Evolutionary conservation across 1,139 yeast species (phyloP).

Genomic region (Geotrichum aggregatum): DNA sequence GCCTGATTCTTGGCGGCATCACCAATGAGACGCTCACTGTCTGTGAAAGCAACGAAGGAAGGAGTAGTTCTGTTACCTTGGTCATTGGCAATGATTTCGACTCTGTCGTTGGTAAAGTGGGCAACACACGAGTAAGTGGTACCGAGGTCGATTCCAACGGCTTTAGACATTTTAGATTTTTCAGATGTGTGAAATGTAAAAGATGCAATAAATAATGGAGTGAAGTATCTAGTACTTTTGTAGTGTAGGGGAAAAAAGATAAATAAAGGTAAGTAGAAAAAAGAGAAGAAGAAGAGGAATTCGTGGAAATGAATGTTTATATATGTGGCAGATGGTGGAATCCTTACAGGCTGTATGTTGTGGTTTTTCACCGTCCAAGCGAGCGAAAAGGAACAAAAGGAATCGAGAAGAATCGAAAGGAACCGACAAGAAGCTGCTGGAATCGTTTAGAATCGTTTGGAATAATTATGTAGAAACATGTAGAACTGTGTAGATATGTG

Average conservation of each 20-base stretch:
- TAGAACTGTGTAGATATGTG: not conserved
- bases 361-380: slow-evolving; percentile 1
- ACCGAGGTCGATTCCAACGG: slow-evolving; percentile 84
- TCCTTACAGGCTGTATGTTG: not conserved
- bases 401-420: not conserved
- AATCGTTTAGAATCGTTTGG: slow-evolving; percentile 4
- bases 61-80: slow-evolving; percentile 99
- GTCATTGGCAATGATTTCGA: slow-evolving; percentile 93
- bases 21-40: slow-evolving; percentile 95
- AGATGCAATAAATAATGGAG: not conserved
- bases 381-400: not conserved
- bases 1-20: slow-evolving; percentile 99
- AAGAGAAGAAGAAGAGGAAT: not conserved
- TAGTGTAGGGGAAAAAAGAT: not conserved
- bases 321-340: not conserved
- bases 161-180: slow-evolving; percentile 35
- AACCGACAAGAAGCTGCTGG: not conserved
- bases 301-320: not conserved
- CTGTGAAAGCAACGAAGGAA: slow-evolving; percentile 94
- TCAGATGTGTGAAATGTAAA: not conserved
- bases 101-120: slow-evolving; percentile 85
- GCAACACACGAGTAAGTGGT: slow-evolving; percentile 99
- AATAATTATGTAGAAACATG: not conserved
- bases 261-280: slow-evolving; percentile 1
- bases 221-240: slow-evolving; percentile 1